Evolutionary conservation across 2,329 filamentous ascomycete species (phyloP).

Genomic region (Talaromyces sp.): DNA sequence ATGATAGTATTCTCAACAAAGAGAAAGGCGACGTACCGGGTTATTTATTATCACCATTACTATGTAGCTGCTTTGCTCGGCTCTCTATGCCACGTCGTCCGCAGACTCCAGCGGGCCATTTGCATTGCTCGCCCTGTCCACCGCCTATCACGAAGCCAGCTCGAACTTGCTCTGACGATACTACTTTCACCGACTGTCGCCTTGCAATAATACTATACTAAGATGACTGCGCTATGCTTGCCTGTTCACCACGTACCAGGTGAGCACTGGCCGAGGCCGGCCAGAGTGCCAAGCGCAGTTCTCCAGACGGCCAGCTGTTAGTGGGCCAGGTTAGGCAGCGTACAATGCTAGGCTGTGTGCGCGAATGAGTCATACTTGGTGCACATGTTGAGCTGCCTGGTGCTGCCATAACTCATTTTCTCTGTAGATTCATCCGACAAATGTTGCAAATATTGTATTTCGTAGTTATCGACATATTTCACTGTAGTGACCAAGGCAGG

Average conservation of each 20-base stretch:
- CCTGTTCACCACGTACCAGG: background rate
- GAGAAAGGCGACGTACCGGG: background rate
- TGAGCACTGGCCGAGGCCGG: background rate
- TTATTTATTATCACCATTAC: background rate
- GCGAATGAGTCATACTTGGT: background rate
- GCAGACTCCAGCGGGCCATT: slow-evolving; percentile 7
- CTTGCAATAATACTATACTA: background rate
- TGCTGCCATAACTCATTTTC: background rate
- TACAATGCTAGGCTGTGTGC: background rate
- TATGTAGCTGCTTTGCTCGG: background rate
- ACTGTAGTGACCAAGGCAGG: background rate
- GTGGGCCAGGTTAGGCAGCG: background rate
- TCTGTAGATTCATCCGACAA: background rate
- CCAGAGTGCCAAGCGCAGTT: background rate
- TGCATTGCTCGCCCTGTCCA: background rate
- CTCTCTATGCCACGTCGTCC: slow-evolving; percentile 8
- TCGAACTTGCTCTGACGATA: background rate
- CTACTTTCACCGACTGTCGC: background rate
- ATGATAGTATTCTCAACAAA: background rate
- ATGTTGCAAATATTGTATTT: background rate
- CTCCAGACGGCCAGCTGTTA: background rate
- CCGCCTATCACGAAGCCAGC: background rate
- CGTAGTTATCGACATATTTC: background rate
- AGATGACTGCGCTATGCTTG: background rate
- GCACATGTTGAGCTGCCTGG: background rate